Conservation (phyloP, 805 yeast genomes). For the Ogataea salicorniae region DNA sequence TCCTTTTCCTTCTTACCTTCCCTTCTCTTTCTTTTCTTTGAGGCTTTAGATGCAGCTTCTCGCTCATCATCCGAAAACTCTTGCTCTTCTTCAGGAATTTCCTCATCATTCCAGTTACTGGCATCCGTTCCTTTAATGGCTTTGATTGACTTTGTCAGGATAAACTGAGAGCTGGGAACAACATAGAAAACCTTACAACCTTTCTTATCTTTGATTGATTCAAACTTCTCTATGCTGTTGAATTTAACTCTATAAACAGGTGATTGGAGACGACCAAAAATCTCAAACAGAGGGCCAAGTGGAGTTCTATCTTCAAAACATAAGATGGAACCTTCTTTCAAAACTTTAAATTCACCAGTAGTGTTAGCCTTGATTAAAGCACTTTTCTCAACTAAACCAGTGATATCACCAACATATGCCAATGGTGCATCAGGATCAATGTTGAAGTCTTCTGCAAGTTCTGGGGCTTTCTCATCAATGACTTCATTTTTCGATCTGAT, state of each 20-base stretch:
- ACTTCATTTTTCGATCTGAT: conserved; percentile 77
- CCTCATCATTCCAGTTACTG: conserved; percentile 91
- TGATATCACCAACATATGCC: conserved; percentile 65
- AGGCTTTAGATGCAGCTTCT: conserved; percentile 65
- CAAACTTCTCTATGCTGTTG: conserved; percentile 44
- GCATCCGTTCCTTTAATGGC: conserved; percentile 87
- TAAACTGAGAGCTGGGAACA: conserved; percentile 74
- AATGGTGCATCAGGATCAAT: conserved; percentile 60
- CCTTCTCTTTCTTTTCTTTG: conserved; percentile 55
- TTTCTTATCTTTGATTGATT: conserved; percentile 38
- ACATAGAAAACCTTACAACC: conserved; percentile 68
- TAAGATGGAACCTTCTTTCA: conserved; percentile 75
- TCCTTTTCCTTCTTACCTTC: conserved; percentile 23
- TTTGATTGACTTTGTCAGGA: conserved; percentile 68
- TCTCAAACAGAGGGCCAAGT: conserved; percentile 79
- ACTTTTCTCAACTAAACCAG: conserved; percentile 65
- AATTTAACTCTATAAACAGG: conserved; percentile 80
- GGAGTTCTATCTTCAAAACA: conserved; percentile 68
- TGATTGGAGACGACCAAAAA: conserved; percentile 78
- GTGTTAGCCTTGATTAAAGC: conserved; percentile 63
- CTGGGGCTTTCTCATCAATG: conserved; percentile 59
- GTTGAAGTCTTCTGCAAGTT: conserved; percentile 59
- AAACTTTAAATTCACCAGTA: conserved; percentile 81
- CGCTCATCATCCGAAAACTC: conserved; percentile 94
- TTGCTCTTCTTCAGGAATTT: conserved; percentile 85